These are phyloP conservation scores for Nicotiana noctiflora DNA, from an alignment of 257 asterid genomes.

Conservation along the genomic window DNA sequence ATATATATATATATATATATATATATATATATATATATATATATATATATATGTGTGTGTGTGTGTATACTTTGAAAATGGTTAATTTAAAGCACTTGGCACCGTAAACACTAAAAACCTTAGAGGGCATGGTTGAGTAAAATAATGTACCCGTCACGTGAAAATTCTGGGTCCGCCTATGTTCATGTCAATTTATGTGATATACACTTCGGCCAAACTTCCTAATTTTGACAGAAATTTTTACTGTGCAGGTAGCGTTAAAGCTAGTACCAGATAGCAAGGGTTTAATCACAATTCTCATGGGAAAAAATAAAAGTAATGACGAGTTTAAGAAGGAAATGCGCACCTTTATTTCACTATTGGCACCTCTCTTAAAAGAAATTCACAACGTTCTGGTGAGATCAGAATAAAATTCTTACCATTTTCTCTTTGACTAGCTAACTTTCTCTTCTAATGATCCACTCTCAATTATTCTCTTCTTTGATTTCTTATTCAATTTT, in stretches of 20 bases:
- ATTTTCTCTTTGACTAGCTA: background rate
- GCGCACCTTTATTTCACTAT: slow-evolving; percentile 36
- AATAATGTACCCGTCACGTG: too few relatives aligned
- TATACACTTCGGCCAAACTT: too few relatives aligned
- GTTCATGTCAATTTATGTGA: too few relatives aligned
- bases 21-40: too few relatives aligned
- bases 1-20: too few relatives aligned
- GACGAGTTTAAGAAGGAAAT: slow-evolving; percentile 52
- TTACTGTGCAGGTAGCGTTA: slow-evolving; percentile 50
- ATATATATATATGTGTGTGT: too few relatives aligned
- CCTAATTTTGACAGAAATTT: background rate
- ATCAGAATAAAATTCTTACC: background rate
- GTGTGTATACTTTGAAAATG: too few relatives aligned
- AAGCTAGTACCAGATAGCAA: slow-evolving; percentile 63
- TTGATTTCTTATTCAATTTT: background rate
- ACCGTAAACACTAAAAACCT: too few relatives aligned
- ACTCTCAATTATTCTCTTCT: background rate
- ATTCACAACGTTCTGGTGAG: slow-evolving; percentile 54
- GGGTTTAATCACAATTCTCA: slow-evolving; percentile 38
- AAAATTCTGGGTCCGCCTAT: too few relatives aligned
- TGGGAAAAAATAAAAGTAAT: slow-evolving; percentile 41
- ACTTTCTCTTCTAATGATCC: background rate
- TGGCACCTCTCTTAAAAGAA: slow-evolving; percentile 45
- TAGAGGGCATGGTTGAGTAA: too few relatives aligned
- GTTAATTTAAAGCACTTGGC: too few relatives aligned